Evolutionary conservation across 805 yeast genomes (phyloP).

Genomic region (Candida sphagnicola): DNA sequence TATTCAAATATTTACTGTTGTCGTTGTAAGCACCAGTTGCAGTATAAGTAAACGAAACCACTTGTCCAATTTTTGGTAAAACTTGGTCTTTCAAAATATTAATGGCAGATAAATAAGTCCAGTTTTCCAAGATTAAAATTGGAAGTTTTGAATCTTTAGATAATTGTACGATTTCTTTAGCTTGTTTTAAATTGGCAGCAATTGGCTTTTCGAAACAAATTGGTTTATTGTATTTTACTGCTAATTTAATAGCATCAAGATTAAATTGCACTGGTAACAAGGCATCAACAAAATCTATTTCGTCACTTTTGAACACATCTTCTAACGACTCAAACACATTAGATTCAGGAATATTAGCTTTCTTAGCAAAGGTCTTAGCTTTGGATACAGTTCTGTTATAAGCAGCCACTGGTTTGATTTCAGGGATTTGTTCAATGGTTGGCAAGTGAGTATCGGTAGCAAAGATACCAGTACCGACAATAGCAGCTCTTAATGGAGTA

Average conservation of each 20-base stretch:
- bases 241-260: conserved; percentile 61
- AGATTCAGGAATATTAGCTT: conserved; percentile 47
- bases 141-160: conserved; percentile 61
- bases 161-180: conserved; percentile 70
- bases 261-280: conserved; percentile 86
- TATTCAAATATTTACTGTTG: conserved; percentile 56
- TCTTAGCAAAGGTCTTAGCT: conserved; percentile 73
- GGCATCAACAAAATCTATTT: conserved; percentile 76
- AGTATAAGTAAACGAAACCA: conserved; percentile 64
- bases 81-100: conserved; percentile 46
- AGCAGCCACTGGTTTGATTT: conserved; percentile 61
- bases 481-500: conserved; percentile 49
- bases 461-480: conserved; percentile 84
- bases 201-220: conserved; percentile 86
- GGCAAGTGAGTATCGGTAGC: conserved; percentile 86
- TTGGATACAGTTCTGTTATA: conserved; percentile 81
- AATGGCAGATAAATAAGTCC: conserved; percentile 69
- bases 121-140: conserved; percentile 79
- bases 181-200: conserved; percentile 81
- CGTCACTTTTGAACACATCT: conserved; percentile 59
- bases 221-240: conserved; percentile 73
- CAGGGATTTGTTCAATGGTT: conserved; percentile 48
- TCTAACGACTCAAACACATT: conserved; percentile 62
- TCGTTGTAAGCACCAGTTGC: conserved; percentile 71
- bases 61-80: conserved; percentile 68